Evolutionary conservation across 2,329 filamentous ascomycete species (phyloP), one percentile per base, ranked within the genome.

Genomic region (Chrysoporthe austroafricana): DNA sequence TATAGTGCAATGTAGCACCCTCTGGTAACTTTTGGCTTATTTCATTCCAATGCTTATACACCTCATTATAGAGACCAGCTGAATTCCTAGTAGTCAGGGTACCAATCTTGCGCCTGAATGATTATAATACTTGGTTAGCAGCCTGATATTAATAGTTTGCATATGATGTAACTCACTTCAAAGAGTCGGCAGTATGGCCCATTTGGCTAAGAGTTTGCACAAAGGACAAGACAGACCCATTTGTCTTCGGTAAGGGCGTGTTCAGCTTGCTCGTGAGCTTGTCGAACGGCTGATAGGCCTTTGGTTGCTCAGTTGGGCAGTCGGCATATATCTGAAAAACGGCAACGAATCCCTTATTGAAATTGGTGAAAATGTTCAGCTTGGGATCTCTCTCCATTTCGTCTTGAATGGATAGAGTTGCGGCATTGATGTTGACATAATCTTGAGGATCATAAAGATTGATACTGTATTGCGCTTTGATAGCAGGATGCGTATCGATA

Each of bases 381-480:
- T 70, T 71, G 4, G 64, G 63, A 32, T 74, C 70, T 2, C 42
- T 58, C 43, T 73, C 72, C 72, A 73, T 73, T 2, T 68, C 60
- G n/a, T 70, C n/a, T 34, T 72, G 72, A 1, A 69, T 48, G 1
- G 56, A 3, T 2, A 67, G 11, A 1, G 67, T 71, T 1, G 72
- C 68, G 5, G 43, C 44, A 2, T 71, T 44, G 34, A 73, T 66
- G 3, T 71, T 70, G 14, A 42, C 42, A 21, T 69, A 70, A 52
- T 72, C 72, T 1, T 62, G n/a, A 14, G 60, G 52, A 58, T 70
- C 26, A 21, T 73, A 74, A 1, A 71, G 11, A 1, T 70, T 67
- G n/a, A 73, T 32, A 3, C 66, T 66, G 32, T 69, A 73, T 48
- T 72, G 66, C 4, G 64, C 42, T 4, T 71, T 66, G 62, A 71